These are phyloP conservation scores for Clonostachys rosea DNA, from an alignment of 2,329 filamentous ascomycete genomes.

Conservation along the genomic window DNA sequence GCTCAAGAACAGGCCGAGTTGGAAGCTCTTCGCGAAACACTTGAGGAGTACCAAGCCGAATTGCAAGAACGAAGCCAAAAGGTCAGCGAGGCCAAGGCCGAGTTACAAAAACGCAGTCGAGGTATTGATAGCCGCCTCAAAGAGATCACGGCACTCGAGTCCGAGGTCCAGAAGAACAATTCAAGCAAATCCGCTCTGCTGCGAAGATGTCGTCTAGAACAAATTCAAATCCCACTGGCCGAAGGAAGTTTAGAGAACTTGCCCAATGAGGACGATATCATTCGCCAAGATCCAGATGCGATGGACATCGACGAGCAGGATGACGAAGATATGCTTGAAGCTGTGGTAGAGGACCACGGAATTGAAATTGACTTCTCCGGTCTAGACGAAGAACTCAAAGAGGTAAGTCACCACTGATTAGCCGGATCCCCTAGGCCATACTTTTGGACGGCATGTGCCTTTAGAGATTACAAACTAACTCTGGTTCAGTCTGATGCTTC, in stretches of 20 bases:
- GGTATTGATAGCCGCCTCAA: slow-evolving; percentile 72
- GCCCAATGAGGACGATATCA: slow-evolving; percentile 78
- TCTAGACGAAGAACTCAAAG: slow-evolving; percentile 77
- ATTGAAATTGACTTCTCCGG: slow-evolving; percentile 83
- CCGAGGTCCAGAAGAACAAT: slow-evolving; percentile 79
- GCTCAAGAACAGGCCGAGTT: slow-evolving; percentile 72
- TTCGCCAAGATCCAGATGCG: slow-evolving; percentile 74
- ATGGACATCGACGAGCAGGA: slow-evolving; percentile 89
- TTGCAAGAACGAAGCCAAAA: slow-evolving; percentile 67
- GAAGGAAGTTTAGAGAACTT: slow-evolving; percentile 77
- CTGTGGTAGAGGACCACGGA: slow-evolving; percentile 80
- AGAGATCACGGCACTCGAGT: slow-evolving; percentile 74
- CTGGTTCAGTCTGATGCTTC: slow-evolving; percentile 57
- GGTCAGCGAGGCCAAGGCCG: slow-evolving; percentile 72
- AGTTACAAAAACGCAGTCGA: slow-evolving; percentile 79
- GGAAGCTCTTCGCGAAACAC: slow-evolving; percentile 66
- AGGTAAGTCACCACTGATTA: slow-evolving; percentile 43
- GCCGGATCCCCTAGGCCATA: too few relatives aligned
- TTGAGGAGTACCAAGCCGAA: slow-evolving; percentile 64
- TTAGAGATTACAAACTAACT: not conserved
- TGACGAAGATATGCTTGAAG: slow-evolving; percentile 53
- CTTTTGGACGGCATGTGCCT: too few relatives aligned
- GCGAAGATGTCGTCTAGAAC: slow-evolving; percentile 87
- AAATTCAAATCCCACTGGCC: slow-evolving; percentile 78
- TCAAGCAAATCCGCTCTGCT: slow-evolving; percentile 80